Base-by-base conservation (phyloP, 495 filamentous ascomycete species). In the Ascobolus immersus region DNA sequence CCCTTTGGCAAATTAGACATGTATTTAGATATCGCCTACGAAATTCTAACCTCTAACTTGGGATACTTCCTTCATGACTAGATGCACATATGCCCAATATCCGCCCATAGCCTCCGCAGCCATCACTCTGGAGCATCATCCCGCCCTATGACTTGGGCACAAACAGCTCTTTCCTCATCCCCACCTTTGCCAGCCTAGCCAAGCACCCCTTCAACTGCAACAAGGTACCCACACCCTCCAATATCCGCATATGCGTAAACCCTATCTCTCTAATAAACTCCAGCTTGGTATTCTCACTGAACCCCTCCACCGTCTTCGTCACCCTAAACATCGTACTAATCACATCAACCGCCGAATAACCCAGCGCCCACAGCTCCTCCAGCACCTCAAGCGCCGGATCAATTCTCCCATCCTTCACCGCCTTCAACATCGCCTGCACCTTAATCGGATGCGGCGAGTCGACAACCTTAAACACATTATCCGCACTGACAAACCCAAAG, bases 241-340 rank as follows among this genome's bases (percentile, higher is more conserved):
- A 57, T 34, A 99, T 84, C 44, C 89, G 77, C 86, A 99, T 99
- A 48, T 99, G 86, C 11, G 89, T 91, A 52, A 99, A 99, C 11
- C 86, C 86, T 52, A 99, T 94, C 55, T 93, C 89, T 30, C 75
- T 77, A 45, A 94, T 89, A 41, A 99, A 94, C 48, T 91, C 79
- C 34, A 99, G 56, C 54, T 92, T 86, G 14, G 78, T 64, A 52
- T 94, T 79, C 56, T 99, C 86, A 32, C 77, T 82, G 27, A 99
- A 57, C 2, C 69, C 73, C 1, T 75, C 71, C 27, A 91, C 76
- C 4, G 79, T 86, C 58, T 99, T 99, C 14, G 89, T 93, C 35
- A 99, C 86, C 45, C 73, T 69, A 56, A 99, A 99, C 86, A 99
- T 99, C 17, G 84, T 94, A 50, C 74, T 81, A 46, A 99, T 84